Base-by-base conservation (phyloP, 2,329 filamentous ascomycete genomes). In the Ophiostoma angusticollis region DNA sequence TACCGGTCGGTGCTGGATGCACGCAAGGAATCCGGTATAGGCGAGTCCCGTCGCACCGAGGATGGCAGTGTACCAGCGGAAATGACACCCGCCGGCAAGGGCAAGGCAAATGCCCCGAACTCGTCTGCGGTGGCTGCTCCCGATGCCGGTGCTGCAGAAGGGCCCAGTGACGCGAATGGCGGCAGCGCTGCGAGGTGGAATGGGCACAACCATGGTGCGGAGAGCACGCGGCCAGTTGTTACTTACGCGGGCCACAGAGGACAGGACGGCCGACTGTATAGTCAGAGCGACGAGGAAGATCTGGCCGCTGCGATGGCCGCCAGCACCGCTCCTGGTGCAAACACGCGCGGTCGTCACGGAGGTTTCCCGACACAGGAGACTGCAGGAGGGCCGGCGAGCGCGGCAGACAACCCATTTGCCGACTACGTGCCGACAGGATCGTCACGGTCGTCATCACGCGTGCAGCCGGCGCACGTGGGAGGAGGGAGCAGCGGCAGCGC, bases 1-100 rank as follows among this genome's bases (percentile, higher is more conserved):
- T 84, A 93, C 58, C 77, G 86, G 39, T 80, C 85, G 9, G 64
- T 93, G 29, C 60, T 80, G n/a, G 68, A 67, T 42, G 73, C 75
- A 3, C 63, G 70, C 45, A 78, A 78, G 52, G 62, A 68, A 27
- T 56, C 71, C 5, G 68, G 69, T 9, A 32, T 64, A 6, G 57
- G 54, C 40, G 50, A 56, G 40, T 43, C 45, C 1, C 40, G 42
- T 6, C 53, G 51, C 31, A 46, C 46, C 32, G 50, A 50, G 22
- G 46, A 55, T 18, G 57, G 54, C 41, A 52, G 54, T 5, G 41
- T 45, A 22, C 39, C 47, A 4, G 37, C 31, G 6, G 43, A 47
- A 28, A 41, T 43, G 40, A 41, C 41, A 8, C 35, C 40, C 4
- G 41, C 45, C 38, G 34, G 46, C 33, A 57, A 57, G 36, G 54